A percentile compares a stretch with the other conserved stretches of the same genome.
Evolutionary conservation across 139 green algal species (phyloP).

Genomic region (Tetradesmus lagerheimii): DNA sequence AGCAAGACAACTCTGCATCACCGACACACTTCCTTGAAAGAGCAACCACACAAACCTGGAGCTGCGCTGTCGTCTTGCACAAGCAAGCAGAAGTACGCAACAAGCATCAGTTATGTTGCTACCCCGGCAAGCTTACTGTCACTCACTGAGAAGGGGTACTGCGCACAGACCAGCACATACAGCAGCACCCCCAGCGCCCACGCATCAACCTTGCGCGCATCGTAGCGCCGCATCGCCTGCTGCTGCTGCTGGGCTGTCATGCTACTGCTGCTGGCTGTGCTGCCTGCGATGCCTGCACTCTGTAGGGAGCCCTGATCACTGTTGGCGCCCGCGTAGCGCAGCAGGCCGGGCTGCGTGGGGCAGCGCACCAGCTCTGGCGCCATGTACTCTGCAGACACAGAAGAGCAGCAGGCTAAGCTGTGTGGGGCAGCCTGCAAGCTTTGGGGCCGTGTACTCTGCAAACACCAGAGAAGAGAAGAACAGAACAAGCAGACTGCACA

Average conservation of each 20-base stretch:
- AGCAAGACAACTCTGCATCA: no score
- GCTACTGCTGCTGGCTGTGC: slow-evolving; percentile 39
- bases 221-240: slow-evolving; percentile 57
- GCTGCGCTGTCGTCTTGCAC: no score
- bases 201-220: slow-evolving; percentile 77
- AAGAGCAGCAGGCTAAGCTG: background rate
- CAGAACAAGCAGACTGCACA: no score
- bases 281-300: background rate
- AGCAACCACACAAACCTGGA: no score
- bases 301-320: background rate
- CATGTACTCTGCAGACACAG: slow-evolving; percentile 77
- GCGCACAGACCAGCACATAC: slow-evolving; percentile 81
- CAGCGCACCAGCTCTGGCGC: slow-evolving; percentile 73
- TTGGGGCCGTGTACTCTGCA: no score
- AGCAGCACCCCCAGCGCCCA: slow-evolving; percentile 89
- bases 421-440: no score
- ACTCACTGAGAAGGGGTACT: slow-evolving; percentile 85
- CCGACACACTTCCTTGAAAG: no score
- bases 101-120: no score
- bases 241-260: slow-evolving; percentile 28
- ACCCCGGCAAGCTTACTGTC: no score
- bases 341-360: slow-evolving; percentile 2
- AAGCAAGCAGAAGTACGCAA: no score
- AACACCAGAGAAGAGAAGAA: no score
- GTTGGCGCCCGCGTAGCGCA: background rate